Base-by-base conservation (phyloP, 352 stramenopile species). In the Elongisporangium prolatum region DNA sequence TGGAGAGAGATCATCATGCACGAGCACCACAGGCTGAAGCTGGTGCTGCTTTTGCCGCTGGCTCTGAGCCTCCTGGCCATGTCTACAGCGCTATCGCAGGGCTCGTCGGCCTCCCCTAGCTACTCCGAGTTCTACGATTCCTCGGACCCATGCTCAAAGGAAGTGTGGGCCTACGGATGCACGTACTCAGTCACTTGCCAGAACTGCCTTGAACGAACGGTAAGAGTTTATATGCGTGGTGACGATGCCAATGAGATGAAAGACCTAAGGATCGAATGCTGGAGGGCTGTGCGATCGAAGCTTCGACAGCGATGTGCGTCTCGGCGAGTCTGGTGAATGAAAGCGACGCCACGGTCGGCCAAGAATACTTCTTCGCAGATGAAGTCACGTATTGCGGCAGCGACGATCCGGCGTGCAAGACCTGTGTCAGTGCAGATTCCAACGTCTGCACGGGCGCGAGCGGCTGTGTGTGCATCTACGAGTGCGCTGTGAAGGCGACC, bases 381-480 rank as follows among this genome's bases (percentile, higher is more conserved):
- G 48, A 57, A 3, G 56, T 44, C 7, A 67, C 25, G 4, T 78
- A 78, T 50, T 83, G 74, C 50, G 58, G 38, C 28, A 3, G 18
- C 3, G 63, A 57, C 22, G 69, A 78, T 55, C 54, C 52, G 6
- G 48, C 59, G 47, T 80, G 72, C 48, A 24, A 54, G 14, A 59
- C 49, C 18, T 83, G 74, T 59, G 60, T 76, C 40, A 77, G 65
- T 18, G 52, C 68, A 11, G 55, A 68, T 14, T 67, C 64, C 5
- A 69, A 69, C 11, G 64, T 64, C n/a, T 83, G 74, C 58, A 63
- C 54, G 0, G 69, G 74, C 11, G 2, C 8, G 28, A 69, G 70
- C 58, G 51, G 60, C n/a, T 83, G 74, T 64, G 60, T 80, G 49
- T 83, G 74, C n/a, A 64, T 54, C 13, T 79, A 70, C 11, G 57